Base-by-base conservation (phyloP, 129 eudicot species). In the Heracleum sosnowskyi region DNA sequence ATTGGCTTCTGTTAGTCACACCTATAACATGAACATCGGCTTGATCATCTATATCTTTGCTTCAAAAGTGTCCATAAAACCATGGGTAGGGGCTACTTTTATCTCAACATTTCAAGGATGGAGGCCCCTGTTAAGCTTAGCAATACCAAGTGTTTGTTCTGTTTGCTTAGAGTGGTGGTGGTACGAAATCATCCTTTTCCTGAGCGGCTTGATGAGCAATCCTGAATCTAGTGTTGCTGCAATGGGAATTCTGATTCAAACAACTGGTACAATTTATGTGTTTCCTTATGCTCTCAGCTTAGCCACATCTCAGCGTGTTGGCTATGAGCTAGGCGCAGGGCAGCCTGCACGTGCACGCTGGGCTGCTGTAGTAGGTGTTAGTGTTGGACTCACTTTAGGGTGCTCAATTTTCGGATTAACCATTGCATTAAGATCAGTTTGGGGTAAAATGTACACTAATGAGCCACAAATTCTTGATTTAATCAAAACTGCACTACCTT, bases 161-260 rank as follows among this genome's bases (percentile, higher is more conserved):
- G 93, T 90, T 4, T 94, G 98, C 74, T 79, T 94, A 53, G 98
- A 94, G 36, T 94, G 98, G 98, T 94, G 98, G 98, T 94, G 91
- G 93, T 94, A 94, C 34, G 98, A 94, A 78, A 91, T 90, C 33
- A 84, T 94, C 62, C 81, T 91, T 12, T 86, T 94, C 53, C 84
- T 94, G 34, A 85, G 96, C 26, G 96, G 98, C 69, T 63, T 89
- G 42, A 75, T 94, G 31, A 74, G 53, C n/a, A 88, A 94, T 76
- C 98, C 98, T 0, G 84, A 91, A 73, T 86, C 93, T 9, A 78
- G 88, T 64, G 93, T 91, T 6, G 98, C 96, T 0, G 96, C 98
- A 4, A 89, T 90, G 66, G 98, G 97, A 18, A 85, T 94, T 36
- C 77, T 94, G 44, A 90, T 94, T 68, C 97, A 94, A 80, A 89